Conservation (phyloP, 2,329 filamentous ascomycete species). For the Colletotrichum orchidophilum region DNA sequence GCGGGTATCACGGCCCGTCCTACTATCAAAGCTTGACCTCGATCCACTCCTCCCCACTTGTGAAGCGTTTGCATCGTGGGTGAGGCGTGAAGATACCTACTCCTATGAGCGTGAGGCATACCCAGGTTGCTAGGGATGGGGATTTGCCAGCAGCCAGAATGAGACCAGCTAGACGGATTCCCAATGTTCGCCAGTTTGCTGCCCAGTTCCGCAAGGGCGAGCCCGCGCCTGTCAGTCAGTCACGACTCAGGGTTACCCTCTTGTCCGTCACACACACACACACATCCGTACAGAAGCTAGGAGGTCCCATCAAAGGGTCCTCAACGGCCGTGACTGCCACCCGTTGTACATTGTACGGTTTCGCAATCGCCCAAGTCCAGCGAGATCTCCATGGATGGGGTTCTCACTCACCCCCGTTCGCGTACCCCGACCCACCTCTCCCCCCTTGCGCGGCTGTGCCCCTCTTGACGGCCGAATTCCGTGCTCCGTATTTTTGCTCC, state of each 20-base stretch:
- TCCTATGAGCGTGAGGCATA: not conserved
- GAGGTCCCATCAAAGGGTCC: not conserved
- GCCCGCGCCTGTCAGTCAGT: not conserved
- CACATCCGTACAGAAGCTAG: not conserved
- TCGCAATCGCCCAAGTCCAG: conserved; percentile 2
- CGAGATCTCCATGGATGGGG: not conserved
- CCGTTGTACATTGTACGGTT: conserved; percentile 9
- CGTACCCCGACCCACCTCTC: not conserved
- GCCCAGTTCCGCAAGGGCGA: not conserved
- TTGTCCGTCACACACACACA: too few species aligned
- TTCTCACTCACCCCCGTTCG: not conserved
- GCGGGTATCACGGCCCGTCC: conserved; percentile 24
- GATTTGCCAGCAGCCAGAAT: not conserved
- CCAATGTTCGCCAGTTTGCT: not conserved
- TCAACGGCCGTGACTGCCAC: conserved; percentile 2
- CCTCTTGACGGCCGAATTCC: conserved; percentile 27
- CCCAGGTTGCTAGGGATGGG: not conserved
- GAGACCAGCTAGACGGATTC: not conserved
- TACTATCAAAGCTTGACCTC: conserved; percentile 29
- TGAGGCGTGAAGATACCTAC: not conserved
- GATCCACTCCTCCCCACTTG: conserved; percentile 8
- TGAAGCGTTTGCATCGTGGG: not conserved
- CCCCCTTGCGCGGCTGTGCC: not conserved
- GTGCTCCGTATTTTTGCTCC: not conserved
- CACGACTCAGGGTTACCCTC: too few species aligned